These are phyloP conservation scores for Mikania micrantha DNA, from an alignment of 129 eudicot species.

Conservation along the genomic window DNA sequence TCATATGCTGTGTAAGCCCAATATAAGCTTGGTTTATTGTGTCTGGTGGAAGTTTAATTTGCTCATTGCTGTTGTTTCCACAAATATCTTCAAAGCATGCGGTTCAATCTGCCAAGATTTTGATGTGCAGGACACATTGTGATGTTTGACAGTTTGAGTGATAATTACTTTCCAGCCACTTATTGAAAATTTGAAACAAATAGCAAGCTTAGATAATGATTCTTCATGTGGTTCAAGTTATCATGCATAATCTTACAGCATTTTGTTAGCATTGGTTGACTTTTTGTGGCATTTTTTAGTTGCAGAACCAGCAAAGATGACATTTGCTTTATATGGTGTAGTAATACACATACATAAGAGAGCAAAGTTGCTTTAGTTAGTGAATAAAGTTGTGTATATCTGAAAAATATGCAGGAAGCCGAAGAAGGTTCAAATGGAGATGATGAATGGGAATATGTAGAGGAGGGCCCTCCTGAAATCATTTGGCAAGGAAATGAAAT, in stretches of 20 bases:
- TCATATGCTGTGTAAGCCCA: background rate
- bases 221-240: constrained; percentile 7
- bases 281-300: constrained; percentile 2
- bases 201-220: background rate
- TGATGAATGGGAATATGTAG: constrained; percentile 88
- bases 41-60: constrained; percentile 2
- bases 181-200: background rate
- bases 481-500: constrained; percentile 99
- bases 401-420: constrained; percentile 34
- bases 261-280: background rate
- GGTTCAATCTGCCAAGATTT: background rate
- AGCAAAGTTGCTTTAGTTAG: background rate
- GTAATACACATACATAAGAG: background rate
- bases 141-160: constrained; percentile 4
- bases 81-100: background rate
- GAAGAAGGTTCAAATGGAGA: constrained; percentile 56
- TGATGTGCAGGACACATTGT: background rate
- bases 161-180: background rate
- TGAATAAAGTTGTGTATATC: background rate
- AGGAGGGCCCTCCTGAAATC: constrained; percentile 98
- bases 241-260: background rate
- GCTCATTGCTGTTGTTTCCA: constrained; percentile 1
- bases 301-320: background rate
- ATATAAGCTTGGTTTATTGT: constrained; percentile 4
- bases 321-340: background rate